Evolutionary conservation across 106 monocot species (phyloP).

Genomic region (Iris macrosiphon): DNA sequence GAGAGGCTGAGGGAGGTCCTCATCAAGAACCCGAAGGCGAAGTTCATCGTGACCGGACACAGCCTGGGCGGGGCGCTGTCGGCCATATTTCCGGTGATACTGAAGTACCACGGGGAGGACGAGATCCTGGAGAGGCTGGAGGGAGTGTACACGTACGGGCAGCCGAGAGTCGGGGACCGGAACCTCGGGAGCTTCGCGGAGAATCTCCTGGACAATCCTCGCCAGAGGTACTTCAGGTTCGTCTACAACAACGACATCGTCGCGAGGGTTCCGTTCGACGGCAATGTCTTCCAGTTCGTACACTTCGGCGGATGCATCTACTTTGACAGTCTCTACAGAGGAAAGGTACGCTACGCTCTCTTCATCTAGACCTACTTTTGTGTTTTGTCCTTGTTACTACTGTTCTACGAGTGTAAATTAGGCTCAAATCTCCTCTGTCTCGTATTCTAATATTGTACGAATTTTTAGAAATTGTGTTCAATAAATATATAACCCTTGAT

Average conservation of each 20-base stretch:
- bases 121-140: slow-evolving; percentile 41
- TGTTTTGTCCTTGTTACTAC: too few species aligned
- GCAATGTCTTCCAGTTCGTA: slow-evolving; percentile 50
- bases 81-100: slow-evolving; percentile 53
- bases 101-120: slow-evolving; percentile 42
- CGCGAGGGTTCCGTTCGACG: slow-evolving; percentile 73
- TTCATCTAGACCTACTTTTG: too few species aligned
- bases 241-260: slow-evolving; percentile 85
- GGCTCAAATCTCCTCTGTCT: background rate
- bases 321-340: slow-evolving; percentile 61
- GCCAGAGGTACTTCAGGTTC: slow-evolving; percentile 42
- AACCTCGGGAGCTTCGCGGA: slow-evolving; percentile 37
- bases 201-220: background rate
- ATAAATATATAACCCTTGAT: too few species aligned
- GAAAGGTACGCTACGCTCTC: slow-evolving; percentile 38
- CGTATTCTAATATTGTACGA: too few species aligned
- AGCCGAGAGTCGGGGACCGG: slow-evolving; percentile 75
- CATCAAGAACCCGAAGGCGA: slow-evolving; percentile 25
- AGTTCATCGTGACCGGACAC: slow-evolving; percentile 68
- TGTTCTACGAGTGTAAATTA: background rate
- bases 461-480: too few species aligned
- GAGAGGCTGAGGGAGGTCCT: slow-evolving; percentile 32
- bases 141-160: slow-evolving; percentile 77
- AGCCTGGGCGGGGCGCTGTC: slow-evolving; percentile 92
- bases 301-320: slow-evolving; percentile 74